Conservation (phyloP, 2,329 filamentous ascomycete species). For the Elsinoe arachidis region DNA sequence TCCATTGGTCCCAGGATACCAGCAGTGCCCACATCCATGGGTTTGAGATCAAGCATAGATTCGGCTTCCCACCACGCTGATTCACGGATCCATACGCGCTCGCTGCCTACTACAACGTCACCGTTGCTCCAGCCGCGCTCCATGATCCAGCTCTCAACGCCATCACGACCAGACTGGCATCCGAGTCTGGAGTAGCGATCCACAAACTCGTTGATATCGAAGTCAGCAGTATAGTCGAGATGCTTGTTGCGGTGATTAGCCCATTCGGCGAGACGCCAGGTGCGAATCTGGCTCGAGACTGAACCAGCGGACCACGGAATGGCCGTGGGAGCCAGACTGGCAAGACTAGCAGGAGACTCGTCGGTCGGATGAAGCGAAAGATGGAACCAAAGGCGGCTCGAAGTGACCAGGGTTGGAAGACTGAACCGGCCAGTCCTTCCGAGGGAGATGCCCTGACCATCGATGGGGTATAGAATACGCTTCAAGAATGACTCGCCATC, state of each 20-base stretch:
- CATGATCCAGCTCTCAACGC: conserved; percentile 86
- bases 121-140: conserved; percentile 98
- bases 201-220: conserved; percentile 86
- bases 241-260: conserved; percentile 84
- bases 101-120: conserved; percentile 81
- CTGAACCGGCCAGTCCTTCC: conserved; percentile 74
- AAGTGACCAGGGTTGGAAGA: conserved; percentile 62
- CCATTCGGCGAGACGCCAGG: conserved; percentile 94
- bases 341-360: conserved; percentile 65
- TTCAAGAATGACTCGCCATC: conserved; percentile 77
- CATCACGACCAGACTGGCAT: conserved; percentile 82
- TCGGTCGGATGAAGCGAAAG: conserved; percentile 87
- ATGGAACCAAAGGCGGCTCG: conserved; percentile 92
- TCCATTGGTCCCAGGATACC: conserved; percentile 56
- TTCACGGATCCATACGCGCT: conserved; percentile 94
- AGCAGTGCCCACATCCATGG: conserved; percentile 48
- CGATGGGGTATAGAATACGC: conserved; percentile 69
- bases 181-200: conserved; percentile 74
- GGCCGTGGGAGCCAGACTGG: conserved; percentile 61
- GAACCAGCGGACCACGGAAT: conserved; percentile 88
- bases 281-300: conserved; percentile 83
- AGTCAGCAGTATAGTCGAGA: conserved; percentile 93
- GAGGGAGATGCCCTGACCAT: conserved; percentile 69
- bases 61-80: conserved; percentile 96
- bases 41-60: conserved; percentile 85